Evolutionary conservation across 805 yeast genomes (phyloP).

Genomic region (fission yeast (Schizosaccharomyces pombe)): DNA sequence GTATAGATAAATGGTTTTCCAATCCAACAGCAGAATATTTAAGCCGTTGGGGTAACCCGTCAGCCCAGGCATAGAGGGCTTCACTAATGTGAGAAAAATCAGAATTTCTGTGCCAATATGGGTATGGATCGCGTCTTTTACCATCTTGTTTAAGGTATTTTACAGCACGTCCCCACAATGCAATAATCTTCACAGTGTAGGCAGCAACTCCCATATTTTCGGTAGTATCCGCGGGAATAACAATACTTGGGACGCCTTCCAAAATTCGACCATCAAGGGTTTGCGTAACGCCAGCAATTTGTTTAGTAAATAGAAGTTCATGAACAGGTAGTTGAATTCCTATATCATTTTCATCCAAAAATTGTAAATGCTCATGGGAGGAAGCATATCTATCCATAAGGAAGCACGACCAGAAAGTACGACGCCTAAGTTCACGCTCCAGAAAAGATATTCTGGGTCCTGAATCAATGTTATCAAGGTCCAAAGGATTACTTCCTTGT

Average conservation of each 20-base stretch:
- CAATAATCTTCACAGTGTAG: conserved; percentile 11
- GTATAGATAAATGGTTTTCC: background rate
- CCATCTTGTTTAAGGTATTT: conserved; percentile 10
- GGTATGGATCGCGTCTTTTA: background rate
- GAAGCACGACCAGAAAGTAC: conserved; percentile 18
- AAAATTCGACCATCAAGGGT: conserved; percentile 7
- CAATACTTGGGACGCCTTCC: conserved; percentile 9
- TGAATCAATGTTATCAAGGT: conserved; percentile 7
- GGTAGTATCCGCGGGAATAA: background rate
- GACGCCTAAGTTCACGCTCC: conserved; percentile 16
- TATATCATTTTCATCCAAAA: conserved; percentile 12
- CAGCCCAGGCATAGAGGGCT: background rate
- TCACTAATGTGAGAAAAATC: background rate
- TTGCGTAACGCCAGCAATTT: conserved; percentile 13
- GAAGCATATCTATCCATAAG: conserved; percentile 17
- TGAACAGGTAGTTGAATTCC: conserved; percentile 14
- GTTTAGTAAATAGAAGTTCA: conserved; percentile 12
- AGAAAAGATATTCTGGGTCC: conserved; percentile 10
- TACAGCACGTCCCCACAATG: conserved; percentile 13
- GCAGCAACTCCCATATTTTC: conserved; percentile 10
- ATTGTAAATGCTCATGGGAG: conserved; percentile 15
- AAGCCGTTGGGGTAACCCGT: background rate
- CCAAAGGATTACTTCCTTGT: conserved; percentile 9
- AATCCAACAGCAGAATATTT: background rate
- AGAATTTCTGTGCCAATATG: background rate